Conservation (phyloP, 1,284 basidiomycete genomes). For the Trichosporon faecale region DNA sequence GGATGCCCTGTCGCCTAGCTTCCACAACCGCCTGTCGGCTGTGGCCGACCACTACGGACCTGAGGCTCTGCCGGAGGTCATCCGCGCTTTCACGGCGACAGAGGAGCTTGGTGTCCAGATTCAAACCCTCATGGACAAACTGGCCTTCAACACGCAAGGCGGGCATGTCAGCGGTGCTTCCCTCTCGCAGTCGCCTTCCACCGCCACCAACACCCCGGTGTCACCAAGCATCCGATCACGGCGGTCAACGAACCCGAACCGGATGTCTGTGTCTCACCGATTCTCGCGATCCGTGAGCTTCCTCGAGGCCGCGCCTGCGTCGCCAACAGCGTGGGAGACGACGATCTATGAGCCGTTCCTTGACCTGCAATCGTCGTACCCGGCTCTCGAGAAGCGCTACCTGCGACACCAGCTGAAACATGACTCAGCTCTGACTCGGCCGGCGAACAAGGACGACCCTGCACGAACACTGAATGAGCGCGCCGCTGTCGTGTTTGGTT, state of each 20-base stretch:
- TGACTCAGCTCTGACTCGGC: constrained; percentile 52
- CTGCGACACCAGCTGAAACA: constrained; percentile 60
- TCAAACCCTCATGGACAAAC: constrained; percentile 71
- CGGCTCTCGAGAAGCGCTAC: constrained; percentile 66
- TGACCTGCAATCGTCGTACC: constrained; percentile 80
- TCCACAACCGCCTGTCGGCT: constrained; percentile 68
- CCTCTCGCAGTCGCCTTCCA: constrained; percentile 9
- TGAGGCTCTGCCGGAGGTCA: constrained; percentile 64
- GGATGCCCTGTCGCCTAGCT: constrained; percentile 70
- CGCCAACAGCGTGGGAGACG: constrained; percentile 65
- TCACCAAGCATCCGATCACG: constrained; percentile 10
- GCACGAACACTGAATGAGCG: constrained; percentile 68
- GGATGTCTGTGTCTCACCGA: constrained; percentile 33
- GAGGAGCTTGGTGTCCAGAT: constrained; percentile 73
- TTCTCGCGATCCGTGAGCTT: constrained; percentile 36
- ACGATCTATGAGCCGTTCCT: constrained; percentile 87
- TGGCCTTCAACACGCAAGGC: constrained; percentile 40
- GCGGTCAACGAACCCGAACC: constrained; percentile 11
- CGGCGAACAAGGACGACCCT: constrained; percentile 55
- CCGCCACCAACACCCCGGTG: constrained; percentile 15
- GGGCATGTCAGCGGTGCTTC: constrained; percentile 29
- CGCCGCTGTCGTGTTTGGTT: constrained; percentile 65
- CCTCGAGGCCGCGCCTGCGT: constrained; percentile 15
- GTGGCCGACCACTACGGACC: constrained; percentile 65
- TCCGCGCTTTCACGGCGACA: constrained; percentile 66